phyloP scores from a whole-genome alignment of 768 basidiomycete species.

The Kondoa malvinella region DNA sequence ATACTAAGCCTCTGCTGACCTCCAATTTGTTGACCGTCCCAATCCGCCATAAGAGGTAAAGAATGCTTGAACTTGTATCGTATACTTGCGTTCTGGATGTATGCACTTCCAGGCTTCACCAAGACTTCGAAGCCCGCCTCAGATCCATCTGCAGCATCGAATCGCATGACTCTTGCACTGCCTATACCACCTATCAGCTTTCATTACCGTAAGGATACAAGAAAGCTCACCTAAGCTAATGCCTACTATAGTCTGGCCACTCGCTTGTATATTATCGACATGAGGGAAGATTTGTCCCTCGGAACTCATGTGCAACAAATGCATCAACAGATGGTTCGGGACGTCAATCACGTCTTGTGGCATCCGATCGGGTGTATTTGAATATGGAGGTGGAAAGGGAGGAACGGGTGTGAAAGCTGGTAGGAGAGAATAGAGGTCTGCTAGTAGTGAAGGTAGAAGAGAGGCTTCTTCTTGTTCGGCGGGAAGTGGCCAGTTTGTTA shows the following conservation, averaged over 20 bases:
- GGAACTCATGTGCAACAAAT: conserved; percentile 33
- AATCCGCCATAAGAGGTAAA: conserved; percentile 28
- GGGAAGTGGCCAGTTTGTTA: background rate
- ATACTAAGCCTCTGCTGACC: conserved; percentile 32
- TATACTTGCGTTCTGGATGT: conserved; percentile 32
- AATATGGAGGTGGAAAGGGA: background rate
- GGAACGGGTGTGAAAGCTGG: background rate
- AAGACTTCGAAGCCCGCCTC: conserved; percentile 30
- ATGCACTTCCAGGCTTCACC: conserved; percentile 31
- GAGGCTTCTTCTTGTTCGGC: background rate
- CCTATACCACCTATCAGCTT: background rate
- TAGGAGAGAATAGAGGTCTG: background rate
- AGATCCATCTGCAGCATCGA: conserved; percentile 1
- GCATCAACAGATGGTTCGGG: conserved; percentile 25
- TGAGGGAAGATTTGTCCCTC: conserved; percentile 34
- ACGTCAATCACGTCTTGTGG: background rate
- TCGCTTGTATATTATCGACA: conserved; percentile 35
- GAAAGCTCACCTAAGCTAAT: conserved; percentile 32
- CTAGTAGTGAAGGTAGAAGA: background rate
- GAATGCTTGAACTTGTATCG: conserved; percentile 34
- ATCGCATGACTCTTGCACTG: background rate
- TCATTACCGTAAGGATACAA: conserved; percentile 28
- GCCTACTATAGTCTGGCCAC: conserved; percentile 33
- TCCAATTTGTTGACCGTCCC: conserved; percentile 25
- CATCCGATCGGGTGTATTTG: background rate